Evolutionary conservation across 495 filamentous ascomycete genomes (phyloP).

Genomic region (Poronia punctata): DNA sequence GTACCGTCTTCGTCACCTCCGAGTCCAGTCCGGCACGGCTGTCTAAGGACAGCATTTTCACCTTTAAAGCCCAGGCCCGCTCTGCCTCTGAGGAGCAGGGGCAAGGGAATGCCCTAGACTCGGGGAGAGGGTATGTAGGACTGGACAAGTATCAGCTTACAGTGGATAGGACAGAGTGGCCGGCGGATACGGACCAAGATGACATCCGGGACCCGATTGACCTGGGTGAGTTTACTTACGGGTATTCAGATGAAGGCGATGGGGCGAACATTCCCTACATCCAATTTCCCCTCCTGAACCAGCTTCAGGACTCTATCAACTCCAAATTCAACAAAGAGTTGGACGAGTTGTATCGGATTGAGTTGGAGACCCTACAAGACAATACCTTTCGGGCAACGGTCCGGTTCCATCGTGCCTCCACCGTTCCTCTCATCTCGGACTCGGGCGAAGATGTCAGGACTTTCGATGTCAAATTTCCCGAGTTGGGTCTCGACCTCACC

Average conservation of each 20-base stretch:
- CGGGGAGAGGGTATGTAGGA: neutral
- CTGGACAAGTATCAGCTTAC: neutral
- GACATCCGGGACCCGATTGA: neutral
- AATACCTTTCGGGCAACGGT: neutral
- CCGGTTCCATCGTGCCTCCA: neutral
- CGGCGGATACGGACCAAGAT: neutral
- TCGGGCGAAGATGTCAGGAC: neutral
- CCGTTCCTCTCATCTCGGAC: neutral
- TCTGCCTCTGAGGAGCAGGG: neutral
- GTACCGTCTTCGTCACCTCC: neutral
- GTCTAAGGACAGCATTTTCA: neutral
- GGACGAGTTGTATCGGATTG: neutral
- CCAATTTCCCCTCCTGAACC: neutral
- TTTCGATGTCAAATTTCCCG: neutral
- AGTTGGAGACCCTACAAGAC: neutral
- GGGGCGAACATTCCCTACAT: neutral
- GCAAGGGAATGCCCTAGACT: too few relatives aligned
- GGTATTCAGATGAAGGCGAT: neutral
- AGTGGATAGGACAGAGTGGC: neutral
- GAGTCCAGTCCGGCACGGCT: neutral
- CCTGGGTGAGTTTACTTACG: neutral
- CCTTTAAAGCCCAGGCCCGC: neutral
- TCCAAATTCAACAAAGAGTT: neutral
- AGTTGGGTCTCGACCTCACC: neutral
- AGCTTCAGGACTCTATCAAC: slow-evolving; percentile 1